Percentiles rank a stretch among this genome's conserved stretches.
phyloP scores from a whole-genome alignment of 2,329 filamentous ascomycete genomes.

The Aspergillus pseudonomiae region DNA sequence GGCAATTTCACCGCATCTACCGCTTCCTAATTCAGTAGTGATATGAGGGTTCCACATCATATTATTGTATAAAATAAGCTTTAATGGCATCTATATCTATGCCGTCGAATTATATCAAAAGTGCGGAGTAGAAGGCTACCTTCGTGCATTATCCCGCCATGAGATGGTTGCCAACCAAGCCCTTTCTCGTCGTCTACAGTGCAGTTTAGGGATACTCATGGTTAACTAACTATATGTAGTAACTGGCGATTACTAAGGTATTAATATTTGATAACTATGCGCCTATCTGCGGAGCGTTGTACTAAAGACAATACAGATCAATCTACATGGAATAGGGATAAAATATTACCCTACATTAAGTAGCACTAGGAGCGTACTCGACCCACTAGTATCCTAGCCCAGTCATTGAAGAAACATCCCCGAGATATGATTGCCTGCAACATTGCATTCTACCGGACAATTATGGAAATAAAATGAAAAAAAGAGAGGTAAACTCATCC shows the following conservation, averaged over 20 bases:
- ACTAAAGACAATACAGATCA: not conserved
- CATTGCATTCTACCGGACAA: constrained; percentile 9
- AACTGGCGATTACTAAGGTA: not conserved
- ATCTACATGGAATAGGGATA: not conserved
- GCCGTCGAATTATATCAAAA: too few relatives aligned
- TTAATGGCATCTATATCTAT: too few relatives aligned
- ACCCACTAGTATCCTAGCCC: not conserved
- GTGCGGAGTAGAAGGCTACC: too few relatives aligned
- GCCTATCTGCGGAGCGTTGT: not conserved
- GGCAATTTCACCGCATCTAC: too few relatives aligned
- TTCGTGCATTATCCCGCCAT: too few relatives aligned
- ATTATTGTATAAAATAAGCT: too few relatives aligned
- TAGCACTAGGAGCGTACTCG: not conserved
- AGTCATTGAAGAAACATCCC: not conserved
- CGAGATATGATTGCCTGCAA: constrained; percentile 1
- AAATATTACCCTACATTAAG: not conserved
- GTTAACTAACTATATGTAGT: not conserved
- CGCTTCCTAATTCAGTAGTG: too few relatives aligned
- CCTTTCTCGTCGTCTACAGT: too few relatives aligned
- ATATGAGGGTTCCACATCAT: too few relatives aligned
- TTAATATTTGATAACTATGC: too few relatives aligned
- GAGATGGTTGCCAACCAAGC: too few relatives aligned
- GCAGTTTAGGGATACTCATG: too few relatives aligned
- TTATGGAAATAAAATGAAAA: constrained; percentile 5
- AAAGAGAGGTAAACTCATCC: not conserved